Conservation (phyloP, 352 stramenopile genomes). For the Pythium periplocum region DNA sequence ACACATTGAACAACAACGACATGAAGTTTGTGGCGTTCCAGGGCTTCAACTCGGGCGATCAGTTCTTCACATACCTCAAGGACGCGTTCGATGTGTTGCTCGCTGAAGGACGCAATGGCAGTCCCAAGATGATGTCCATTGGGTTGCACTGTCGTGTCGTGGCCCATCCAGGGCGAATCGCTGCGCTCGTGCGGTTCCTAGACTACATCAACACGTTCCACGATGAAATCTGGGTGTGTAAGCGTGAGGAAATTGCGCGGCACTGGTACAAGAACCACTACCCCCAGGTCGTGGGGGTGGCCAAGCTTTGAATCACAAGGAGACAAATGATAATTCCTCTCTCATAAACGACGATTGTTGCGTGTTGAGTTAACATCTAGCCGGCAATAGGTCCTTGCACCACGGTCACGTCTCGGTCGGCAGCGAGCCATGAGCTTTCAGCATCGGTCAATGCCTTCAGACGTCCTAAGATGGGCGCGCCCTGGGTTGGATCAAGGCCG, state of each 20-base stretch:
- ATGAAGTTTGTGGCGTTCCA: conserved; percentile 93
- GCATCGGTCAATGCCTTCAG: conserved; percentile 67
- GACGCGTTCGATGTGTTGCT: conserved; percentile 85
- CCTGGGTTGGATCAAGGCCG: conserved; percentile 63
- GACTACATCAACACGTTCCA: conserved; percentile 89
- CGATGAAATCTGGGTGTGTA: conserved; percentile 92
- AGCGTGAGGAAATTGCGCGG: conserved; percentile 90
- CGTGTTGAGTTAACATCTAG: too few relatives aligned
- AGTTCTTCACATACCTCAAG: conserved; percentile 94
- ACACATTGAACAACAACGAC: conserved; percentile 95
- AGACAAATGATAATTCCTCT: too few relatives aligned
- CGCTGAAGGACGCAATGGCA: conserved; percentile 82
- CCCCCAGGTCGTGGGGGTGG: conserved; percentile 17
- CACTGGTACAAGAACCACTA: conserved; percentile 93
- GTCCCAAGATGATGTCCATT: conserved; percentile 95
- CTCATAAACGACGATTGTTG: too few relatives aligned
- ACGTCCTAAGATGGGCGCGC: conserved; percentile 50
- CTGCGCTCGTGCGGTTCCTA: conserved; percentile 90
- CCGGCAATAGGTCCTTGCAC: too few relatives aligned
- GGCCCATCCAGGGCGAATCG: conserved; percentile 84
- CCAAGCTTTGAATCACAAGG: too few relatives aligned
- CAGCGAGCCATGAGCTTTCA: conserved; percentile 61
- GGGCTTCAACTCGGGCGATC: conserved; percentile 89
- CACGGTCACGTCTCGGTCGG: conserved; percentile 27
- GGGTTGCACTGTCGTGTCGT: conserved; percentile 92